Evolutionary conservation across 108 stramenopile genomes (phyloP).

Genomic region (Chaetoceros tenuissimus): DNA sequence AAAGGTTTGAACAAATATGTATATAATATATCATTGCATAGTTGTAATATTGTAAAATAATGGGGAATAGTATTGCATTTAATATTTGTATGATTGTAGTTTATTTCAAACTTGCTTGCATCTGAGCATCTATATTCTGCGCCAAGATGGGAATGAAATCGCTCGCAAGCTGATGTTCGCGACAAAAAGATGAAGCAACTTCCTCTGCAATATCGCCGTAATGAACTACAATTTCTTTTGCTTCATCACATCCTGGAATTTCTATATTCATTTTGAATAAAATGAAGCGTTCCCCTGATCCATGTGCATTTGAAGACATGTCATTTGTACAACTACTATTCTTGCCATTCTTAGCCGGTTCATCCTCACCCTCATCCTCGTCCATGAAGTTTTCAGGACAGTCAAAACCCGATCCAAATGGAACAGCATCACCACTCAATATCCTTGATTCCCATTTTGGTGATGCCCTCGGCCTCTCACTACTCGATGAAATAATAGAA

Average conservation of each 20-base stretch:
- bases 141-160: conserved; percentile 12
- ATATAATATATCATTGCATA: too few species aligned
- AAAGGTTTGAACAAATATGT: too few species aligned
- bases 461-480: background rate
- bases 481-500: background rate
- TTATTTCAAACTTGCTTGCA: background rate
- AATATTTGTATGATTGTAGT: background rate
- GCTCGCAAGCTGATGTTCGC: background rate
- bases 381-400: background rate
- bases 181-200: conserved; percentile 12
- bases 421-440: conserved; percentile 3
- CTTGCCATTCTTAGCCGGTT: conserved; percentile 1
- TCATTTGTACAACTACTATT: background rate
- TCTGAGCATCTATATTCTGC: conserved; percentile 8
- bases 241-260: conserved; percentile 7
- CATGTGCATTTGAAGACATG: background rate
- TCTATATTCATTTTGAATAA: conserved; percentile 21
- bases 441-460: conserved; percentile 12
- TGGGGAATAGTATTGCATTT: too few species aligned
- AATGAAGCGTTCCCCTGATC: conserved; percentile 14
- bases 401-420: conserved; percentile 11
- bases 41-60: too few species aligned
- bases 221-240: conserved; percentile 2
- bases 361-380: too few species aligned
- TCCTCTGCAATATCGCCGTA: conserved; percentile 11